Evolutionary conservation across 164 flowering plant genomes (phyloP), one percentile per base, ranked within the genome.

Genomic region (Stephania cephalantha): DNA sequence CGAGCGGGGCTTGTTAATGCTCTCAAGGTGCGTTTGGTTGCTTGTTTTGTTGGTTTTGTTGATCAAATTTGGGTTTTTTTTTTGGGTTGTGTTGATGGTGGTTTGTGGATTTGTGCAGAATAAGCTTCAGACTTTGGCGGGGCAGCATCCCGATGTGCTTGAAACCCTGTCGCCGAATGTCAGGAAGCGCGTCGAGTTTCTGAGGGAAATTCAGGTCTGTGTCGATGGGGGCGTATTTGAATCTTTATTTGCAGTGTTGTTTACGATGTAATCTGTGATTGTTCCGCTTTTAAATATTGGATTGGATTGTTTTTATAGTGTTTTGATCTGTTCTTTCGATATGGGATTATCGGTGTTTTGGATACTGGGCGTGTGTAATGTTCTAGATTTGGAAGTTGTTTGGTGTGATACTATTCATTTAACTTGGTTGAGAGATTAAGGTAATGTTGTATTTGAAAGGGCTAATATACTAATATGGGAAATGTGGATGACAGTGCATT

Each of bases 141-240:
- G 93, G 58, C 84, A 88, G 72, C 91, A 89, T 42, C 63, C 86
- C 1, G 89, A 86, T 76, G 76, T 89, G 12, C 85, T 92, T 0
- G 91, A 89, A 79, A 83, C 71, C n/a, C 77, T 92, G 15, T 30
- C 91, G 0, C 90, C 92, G 0, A 74, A 58, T 3, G 91, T 92
- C 69, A 83, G 90, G 84, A 85, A 86, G 83, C 88, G 97, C 10
- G 94, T 92, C 1, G 93, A 91, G 76, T 85, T 74, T 76, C 91
- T 92, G 13, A 86, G 84, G 69, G 89, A 85, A 74, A 83, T 92
- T 55, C 97, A 92, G 94, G 97, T 84, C 53, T 68, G 74, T 42
- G 10, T n/a, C 17, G 30, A 9, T 44, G 6, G 30, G 30, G 72
- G 46, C 30, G 44, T 70, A 35, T 69, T 9, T 75, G 35, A 13